These are phyloP conservation scores for Prunus persica DNA, from an alignment of 306 rosid species.

Conservation along the genomic window DNA sequence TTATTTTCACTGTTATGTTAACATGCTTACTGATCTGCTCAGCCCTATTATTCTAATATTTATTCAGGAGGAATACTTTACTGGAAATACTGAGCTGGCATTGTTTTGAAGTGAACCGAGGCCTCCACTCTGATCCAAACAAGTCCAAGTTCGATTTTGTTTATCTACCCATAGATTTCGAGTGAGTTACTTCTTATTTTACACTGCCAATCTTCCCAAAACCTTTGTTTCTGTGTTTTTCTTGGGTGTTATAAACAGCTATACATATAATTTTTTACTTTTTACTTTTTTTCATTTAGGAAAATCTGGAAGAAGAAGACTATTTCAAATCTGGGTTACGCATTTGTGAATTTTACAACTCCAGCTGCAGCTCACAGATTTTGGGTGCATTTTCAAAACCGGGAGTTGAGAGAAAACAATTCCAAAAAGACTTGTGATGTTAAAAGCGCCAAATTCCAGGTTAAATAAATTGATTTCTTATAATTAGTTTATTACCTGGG, in stretches of 20 bases:
- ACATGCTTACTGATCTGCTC: too few relatives aligned
- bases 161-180: conserved; percentile 59
- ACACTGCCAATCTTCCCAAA: background rate
- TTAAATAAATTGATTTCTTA: background rate
- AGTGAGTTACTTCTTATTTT: background rate
- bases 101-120: conserved; percentile 24
- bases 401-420: conserved; percentile 26
- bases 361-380: conserved; percentile 39
- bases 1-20: too few relatives aligned
- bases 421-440: conserved; percentile 49
- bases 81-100: conserved; percentile 22
- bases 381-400: conserved; percentile 15
- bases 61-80: conserved; percentile 17
- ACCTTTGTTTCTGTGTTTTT: background rate
- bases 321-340: conserved; percentile 54
- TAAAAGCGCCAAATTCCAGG: conserved; percentile 46
- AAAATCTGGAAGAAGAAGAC: conserved; percentile 21
- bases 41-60: background rate
- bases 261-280: background rate
- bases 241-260: too few relatives aligned
- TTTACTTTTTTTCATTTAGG: conserved; percentile 2
- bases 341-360: conserved; percentile 57
- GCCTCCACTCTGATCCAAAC: background rate
- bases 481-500: too few relatives aligned
- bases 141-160: conserved; percentile 42